Base-by-base conservation (phyloP, 1,284 basidiomycete genomes). In the Wolfiporia cocos region DNA sequence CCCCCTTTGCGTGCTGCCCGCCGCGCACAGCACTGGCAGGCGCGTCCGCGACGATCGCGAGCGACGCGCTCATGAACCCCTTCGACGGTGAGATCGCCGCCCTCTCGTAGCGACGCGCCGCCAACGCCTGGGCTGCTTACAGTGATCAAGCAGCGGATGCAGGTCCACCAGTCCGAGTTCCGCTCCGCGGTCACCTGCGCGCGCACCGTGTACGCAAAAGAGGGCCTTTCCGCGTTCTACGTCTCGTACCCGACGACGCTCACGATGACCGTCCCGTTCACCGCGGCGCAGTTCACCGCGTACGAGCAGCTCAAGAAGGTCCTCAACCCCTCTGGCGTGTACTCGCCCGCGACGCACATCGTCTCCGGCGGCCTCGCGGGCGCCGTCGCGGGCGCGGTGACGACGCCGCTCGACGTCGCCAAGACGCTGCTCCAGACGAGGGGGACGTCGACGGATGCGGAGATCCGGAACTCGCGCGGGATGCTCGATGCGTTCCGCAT, bases 111-210 rank as follows among this genome's bases (percentile, higher is more conserved):
- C 29, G 46, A 37, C 34, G 34, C 34, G 35, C 49, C 23, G 39
- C 41, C 47, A 45, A 37, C 22, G 31, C 12, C 47, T 21, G 44
- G 41, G 49, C 21, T 49, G 21, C 40, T 36, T 35, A 41, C 61
- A 95, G 95, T 99, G 51, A 92, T 99, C 70, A 99, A 99, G 69
- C 95, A 99, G 71, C 83, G 95, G 40, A 98, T 99, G 96, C 95
- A 99, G 67, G 76, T 99, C 45, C 91, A 92, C 65, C 81, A 89
- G 59, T 98, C 94, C 9, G 74, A 86, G 56, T 92, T 92, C 67
- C 84, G 85, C 42, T 90, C 87, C 31, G 89, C 96, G 29, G 60
- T 82, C 51, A 77, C 78, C 20, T 94, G 92, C 57, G 91, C 94
- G 43, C 74, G 73, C 11, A 81, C 81, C 12, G 86, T 99, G 37